phyloP scores from a whole-genome alignment of 768 basidiomycete genomes.

The Lactarius vividus region DNA sequence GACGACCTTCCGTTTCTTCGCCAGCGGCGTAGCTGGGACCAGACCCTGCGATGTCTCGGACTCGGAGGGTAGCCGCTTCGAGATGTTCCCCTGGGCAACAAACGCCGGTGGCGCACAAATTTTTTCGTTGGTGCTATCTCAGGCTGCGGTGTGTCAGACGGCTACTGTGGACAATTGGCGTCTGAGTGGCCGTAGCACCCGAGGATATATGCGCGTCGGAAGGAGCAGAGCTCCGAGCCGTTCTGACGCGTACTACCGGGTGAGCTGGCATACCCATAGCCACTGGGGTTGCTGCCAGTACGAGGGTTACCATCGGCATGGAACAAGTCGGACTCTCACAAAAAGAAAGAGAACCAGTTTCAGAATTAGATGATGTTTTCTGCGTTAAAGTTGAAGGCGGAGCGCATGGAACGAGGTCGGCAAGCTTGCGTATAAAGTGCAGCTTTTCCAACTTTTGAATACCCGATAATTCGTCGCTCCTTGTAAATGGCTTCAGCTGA shows the following conservation, averaged over 20 bases:
- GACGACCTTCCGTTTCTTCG: not conserved
- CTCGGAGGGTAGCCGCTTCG: constrained; percentile 2
- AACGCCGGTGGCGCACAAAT: not conserved
- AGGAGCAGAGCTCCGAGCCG: too few species aligned
- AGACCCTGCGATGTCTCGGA: constrained; percentile 3
- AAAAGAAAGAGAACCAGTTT: not conserved
- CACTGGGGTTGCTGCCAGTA: not conserved
- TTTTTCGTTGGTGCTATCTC: not conserved
- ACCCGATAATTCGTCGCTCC: constrained; percentile 56
- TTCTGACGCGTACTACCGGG: not conserved
- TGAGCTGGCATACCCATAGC: not conserved
- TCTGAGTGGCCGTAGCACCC: not conserved
- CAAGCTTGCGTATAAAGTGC: constrained; percentile 52
- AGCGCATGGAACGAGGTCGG: constrained; percentile 14
- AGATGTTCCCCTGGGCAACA: not conserved
- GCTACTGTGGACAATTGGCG: not conserved
- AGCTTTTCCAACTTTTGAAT: constrained; percentile 66
- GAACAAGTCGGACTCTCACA: not conserved
- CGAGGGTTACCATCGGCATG: not conserved
- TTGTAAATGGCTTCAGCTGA: constrained; percentile 69
- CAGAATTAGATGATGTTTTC: not conserved
- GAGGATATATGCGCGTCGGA: constrained; percentile 13
- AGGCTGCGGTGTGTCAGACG: not conserved
- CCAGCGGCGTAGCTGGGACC: not conserved
- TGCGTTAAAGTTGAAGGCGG: not conserved